Evolutionary conservation across 495 filamentous ascomycete species (phyloP).

Genomic region (Cercophora newfieldiana): DNA sequence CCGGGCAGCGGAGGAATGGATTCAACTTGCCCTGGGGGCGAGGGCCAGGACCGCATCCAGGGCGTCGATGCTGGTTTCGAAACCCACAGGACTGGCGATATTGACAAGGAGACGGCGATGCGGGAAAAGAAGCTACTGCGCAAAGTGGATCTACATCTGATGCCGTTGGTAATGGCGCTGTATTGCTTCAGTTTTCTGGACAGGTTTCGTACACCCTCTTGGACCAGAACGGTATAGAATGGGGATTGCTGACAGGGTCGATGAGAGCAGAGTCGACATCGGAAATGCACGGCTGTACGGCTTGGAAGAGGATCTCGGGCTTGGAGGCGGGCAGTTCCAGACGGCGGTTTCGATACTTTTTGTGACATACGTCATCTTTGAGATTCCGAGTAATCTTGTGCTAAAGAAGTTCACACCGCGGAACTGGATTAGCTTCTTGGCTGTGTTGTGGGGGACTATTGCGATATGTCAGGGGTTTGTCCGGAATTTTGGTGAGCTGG

Average conservation of each 20-base stretch:
- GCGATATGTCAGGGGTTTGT: constrained; percentile 68
- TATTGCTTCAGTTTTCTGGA: constrained; percentile 47
- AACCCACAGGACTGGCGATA: not conserved
- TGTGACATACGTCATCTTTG: constrained; percentile 64
- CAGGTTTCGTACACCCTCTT: constrained; percentile 15
- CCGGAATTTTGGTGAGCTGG: constrained; percentile 51
- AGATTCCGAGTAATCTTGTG: constrained; percentile 65
- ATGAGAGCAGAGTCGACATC: constrained; percentile 63
- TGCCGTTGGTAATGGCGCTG: constrained; percentile 41
- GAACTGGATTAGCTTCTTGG: constrained; percentile 66
- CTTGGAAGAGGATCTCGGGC: constrained; percentile 64
- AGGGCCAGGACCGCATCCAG: not conserved
- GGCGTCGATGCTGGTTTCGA: not conserved
- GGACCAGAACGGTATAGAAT: not conserved
- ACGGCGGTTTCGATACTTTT: constrained; percentile 71
- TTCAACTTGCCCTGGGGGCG: too few species aligned
- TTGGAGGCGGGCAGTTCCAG: constrained; percentile 66
- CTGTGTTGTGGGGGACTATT: constrained; percentile 67
- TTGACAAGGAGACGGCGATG: not conserved
- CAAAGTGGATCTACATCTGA: constrained; percentile 40
- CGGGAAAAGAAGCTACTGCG: constrained; percentile 38
- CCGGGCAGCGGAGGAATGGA: not conserved
- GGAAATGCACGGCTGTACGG: constrained; percentile 72
- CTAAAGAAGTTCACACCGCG: constrained; percentile 65
- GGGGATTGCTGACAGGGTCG: not conserved